Evolutionary conservation across 495 filamentous ascomycete genomes (phyloP).

Genomic region (Penicillium salamii): DNA sequence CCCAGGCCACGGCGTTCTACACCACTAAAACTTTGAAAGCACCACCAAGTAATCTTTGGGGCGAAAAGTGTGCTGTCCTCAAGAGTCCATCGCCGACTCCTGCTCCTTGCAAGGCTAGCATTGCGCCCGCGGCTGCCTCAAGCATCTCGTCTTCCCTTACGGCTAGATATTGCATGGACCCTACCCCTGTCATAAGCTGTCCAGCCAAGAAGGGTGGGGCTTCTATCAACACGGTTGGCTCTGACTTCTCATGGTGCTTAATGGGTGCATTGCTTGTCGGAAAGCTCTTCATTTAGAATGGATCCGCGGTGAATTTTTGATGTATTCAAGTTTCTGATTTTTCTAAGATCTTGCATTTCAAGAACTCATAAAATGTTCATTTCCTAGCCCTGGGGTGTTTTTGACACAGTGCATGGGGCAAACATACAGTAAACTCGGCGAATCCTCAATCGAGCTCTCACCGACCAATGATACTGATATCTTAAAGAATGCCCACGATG

Average conservation of each 20-base stretch:
- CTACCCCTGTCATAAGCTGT: constrained; percentile 2
- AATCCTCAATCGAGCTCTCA: too few relatives aligned
- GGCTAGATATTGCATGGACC: not conserved
- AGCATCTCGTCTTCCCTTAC: constrained; percentile 2
- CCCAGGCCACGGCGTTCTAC: not conserved
- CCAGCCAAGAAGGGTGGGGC: constrained; percentile 4
- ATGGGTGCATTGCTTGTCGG: constrained; percentile 1
- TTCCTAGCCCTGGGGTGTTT: too few relatives aligned
- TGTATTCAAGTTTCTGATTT: not conserved
- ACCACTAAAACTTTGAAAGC: constrained; percentile 4
- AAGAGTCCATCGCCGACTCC: constrained; percentile 3
- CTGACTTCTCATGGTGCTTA: constrained; percentile 2
- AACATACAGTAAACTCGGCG: too few relatives aligned
- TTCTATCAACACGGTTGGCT: not conserved
- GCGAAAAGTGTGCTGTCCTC: constrained; percentile 6
- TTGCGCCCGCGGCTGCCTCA: constrained; percentile 2
- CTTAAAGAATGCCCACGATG: too few relatives aligned
- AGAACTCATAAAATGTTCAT: too few relatives aligned
- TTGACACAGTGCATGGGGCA: too few relatives aligned
- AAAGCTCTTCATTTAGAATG: not conserved
- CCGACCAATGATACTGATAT: too few relatives aligned
- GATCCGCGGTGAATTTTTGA: not conserved
- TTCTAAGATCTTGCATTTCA: not conserved
- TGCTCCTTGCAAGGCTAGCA: constrained; percentile 6
- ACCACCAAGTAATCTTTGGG: not conserved